Evolutionary conservation across 129 eudicot genomes (phyloP), one percentile per base, ranked within the genome.

Genomic region (Flaveria linearis): DNA sequence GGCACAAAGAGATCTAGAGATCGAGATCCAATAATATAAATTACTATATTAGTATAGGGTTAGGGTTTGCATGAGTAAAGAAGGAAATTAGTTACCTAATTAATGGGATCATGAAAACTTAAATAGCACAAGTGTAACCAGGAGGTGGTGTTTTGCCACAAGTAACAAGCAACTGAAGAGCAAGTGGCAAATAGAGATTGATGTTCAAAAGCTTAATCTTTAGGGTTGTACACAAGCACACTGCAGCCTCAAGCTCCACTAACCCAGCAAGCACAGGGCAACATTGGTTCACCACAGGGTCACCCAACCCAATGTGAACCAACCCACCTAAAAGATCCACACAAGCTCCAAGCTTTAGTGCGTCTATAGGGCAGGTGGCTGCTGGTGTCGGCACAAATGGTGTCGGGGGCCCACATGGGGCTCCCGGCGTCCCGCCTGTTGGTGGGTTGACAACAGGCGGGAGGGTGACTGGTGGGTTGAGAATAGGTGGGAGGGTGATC

Each of bases 81-180:
- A 20, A 18, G 7, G 25, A 25, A 68, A 63, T 36, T 52, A 64
- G 28, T 28, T 79, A 84, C 86, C 76, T 69, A 74, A 0, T 15
- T 49, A 77, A 73, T 52, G 60, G 49, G 78, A 42, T 63, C 81
- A 79, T 79, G 68, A 47, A 47, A 26, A 53, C 63, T 65, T 84
- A 92, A 79, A 92, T 73, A 70, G 96, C 70, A 86, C 98, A 92
- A 77, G 98, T 92, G 93, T 77, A 92, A 62, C 96, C 98, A 77
- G 96, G 88, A 66, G 98, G 98, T 9, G 96, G 91, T 5, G 88
- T 82, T 87, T 92, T 85, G 18, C 98, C 98, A 81, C 96, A 90
- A 76, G 92, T 86, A 79, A 86, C 45, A 81, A 92, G 94, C 64
- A 92, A 87, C 86, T 90, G 86, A 79, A 92, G 89, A 81, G 96